Percentiles rank a stretch among this genome's conserved stretches.
These are phyloP conservation scores for Coemansia sp. DNA, from an alignment of 192 early-diverging fungal species.

Conservation along the genomic window DNA sequence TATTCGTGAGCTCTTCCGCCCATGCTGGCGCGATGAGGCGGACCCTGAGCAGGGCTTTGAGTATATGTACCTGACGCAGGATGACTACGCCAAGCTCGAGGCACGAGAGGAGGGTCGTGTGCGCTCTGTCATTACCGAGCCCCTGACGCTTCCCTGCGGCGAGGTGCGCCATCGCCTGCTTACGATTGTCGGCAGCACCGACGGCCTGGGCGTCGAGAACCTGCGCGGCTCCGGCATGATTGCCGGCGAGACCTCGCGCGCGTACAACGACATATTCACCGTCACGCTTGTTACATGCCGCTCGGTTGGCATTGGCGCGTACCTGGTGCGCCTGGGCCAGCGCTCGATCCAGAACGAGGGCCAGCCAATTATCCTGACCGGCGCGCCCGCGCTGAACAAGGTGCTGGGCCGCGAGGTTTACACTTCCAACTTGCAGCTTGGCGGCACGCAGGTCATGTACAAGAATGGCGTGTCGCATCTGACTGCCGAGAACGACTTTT, in stretches of 20 bases:
- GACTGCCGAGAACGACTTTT: slow-evolving; percentile 92
- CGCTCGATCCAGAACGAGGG: slow-evolving; percentile 97
- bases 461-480: slow-evolving; percentile 98
- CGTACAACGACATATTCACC: slow-evolving; percentile 98
- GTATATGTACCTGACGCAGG: slow-evolving; percentile 85
- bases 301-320: slow-evolving; percentile 98
- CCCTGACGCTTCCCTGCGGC: slow-evolving; percentile 60
- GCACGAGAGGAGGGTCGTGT: slow-evolving; percentile 57
- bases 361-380: slow-evolving; percentile 97
- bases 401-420: slow-evolving; percentile 98
- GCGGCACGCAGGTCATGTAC: slow-evolving; percentile 99
- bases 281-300: slow-evolving; percentile 95
- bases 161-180: slow-evolving; percentile 79
- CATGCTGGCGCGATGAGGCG: slow-evolving; percentile 77
- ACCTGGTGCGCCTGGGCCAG: slow-evolving; percentile 97
- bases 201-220: slow-evolving; percentile 97
- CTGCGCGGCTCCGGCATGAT: slow-evolving; percentile 95
- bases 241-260: slow-evolving; percentile 93
- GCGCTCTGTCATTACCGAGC: slow-evolving; percentile 72
- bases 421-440: slow-evolving; percentile 95
- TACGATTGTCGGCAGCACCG: slow-evolving; percentile 79
- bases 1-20: slow-evolving; percentile 79
- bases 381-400: slow-evolving; percentile 96
- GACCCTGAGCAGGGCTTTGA: slow-evolving; percentile 88
- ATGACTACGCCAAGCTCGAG: slow-evolving; percentile 66